Percentiles rank a stretch among this genome's conserved stretches.
Conservation (phyloP, 2,329 filamentous ascomycete species). For the Aspergillus glaucus region DNA sequence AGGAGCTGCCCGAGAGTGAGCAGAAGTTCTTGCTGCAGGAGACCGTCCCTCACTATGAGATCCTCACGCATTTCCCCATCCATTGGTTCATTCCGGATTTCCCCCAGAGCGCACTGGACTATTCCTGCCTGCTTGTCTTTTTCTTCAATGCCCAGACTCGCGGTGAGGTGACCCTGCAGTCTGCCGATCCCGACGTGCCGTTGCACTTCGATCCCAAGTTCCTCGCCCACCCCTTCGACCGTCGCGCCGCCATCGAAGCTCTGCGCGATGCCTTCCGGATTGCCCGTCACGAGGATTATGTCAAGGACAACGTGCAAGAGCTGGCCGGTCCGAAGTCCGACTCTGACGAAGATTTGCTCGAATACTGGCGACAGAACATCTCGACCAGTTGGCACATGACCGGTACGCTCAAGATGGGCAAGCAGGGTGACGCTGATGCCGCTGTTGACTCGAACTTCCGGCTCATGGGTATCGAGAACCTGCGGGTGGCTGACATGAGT, state of each 20-base stretch:
- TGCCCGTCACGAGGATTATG: slow-evolving; percentile 38
- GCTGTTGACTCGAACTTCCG: slow-evolving; percentile 44
- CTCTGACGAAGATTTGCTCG: slow-evolving; percentile 50
- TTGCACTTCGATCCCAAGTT: slow-evolving; percentile 50
- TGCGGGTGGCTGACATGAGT: slow-evolving; percentile 42
- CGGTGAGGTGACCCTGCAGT: slow-evolving; percentile 51
- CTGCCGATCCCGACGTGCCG: slow-evolving; percentile 45
- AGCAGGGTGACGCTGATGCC: slow-evolving; percentile 33
- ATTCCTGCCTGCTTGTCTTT: slow-evolving; percentile 42
- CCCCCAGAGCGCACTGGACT: slow-evolving; percentile 30
- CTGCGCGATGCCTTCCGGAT: slow-evolving; percentile 40
- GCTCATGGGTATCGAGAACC: slow-evolving; percentile 30
- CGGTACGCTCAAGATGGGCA: slow-evolving; percentile 55
- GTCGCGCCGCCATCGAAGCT: slow-evolving; percentile 44
- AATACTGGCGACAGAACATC: slow-evolving; percentile 41
- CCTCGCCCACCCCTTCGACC: slow-evolving; percentile 51
- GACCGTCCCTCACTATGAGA: slow-evolving; percentile 54
- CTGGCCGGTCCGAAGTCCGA: slow-evolving; percentile 43
- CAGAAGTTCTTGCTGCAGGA: slow-evolving; percentile 42
- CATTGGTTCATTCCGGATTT: slow-evolving; percentile 39
- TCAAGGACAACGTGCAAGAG: slow-evolving; percentile 39
- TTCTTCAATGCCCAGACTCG: slow-evolving; percentile 49
- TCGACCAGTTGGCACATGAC: slow-evolving; percentile 52
- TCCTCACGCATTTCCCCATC: slow-evolving; percentile 44
- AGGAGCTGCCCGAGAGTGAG: slow-evolving; percentile 40